A percentile compares a stretch with the other conserved stretches of the same genome.
Evolutionary conservation across 2,329 filamentous ascomycete genomes (phyloP).

Genomic region (Chrysosporium keratinophilum): DNA sequence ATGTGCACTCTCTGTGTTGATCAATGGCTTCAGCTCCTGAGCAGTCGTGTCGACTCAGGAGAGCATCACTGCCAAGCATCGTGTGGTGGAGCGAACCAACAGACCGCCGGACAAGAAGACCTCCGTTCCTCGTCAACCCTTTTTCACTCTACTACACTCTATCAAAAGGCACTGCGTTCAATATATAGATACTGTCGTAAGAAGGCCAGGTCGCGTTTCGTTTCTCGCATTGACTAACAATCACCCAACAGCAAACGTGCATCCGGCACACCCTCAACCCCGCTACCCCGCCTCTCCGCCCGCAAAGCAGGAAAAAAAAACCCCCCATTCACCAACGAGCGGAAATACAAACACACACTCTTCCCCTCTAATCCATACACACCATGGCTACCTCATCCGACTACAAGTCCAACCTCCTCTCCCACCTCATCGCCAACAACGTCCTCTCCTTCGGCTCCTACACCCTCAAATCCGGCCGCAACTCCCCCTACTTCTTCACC

Average conservation of each 20-base stretch:
- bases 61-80: too few relatives aligned
- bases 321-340: neutral
- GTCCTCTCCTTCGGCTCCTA: constrained; percentile 36
- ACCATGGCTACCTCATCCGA: constrained; percentile 9
- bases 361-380: neutral
- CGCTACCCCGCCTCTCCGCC: neutral
- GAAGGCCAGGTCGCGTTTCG: too few relatives aligned
- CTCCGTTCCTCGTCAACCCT: neutral
- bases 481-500: constrained; percentile 96
- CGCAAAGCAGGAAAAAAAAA: neutral
- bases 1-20: neutral
- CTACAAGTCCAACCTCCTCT: constrained; percentile 32
- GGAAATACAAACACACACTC: neutral
- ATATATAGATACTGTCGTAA: too few relatives aligned
- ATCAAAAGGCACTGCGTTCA: too few relatives aligned
- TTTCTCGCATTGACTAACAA: too few relatives aligned
- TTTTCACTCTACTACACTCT: neutral
- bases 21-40: too few relatives aligned
- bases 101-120: neutral
- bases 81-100: too few relatives aligned
- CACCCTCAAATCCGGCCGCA: constrained; percentile 82
- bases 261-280: neutral
- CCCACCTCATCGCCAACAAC: constrained; percentile 31
- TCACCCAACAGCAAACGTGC: neutral
- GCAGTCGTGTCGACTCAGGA: too few relatives aligned